Evolutionary conservation across 2,329 filamentous ascomycete species (phyloP).

Genomic region (Nothopassalora personata): DNA sequence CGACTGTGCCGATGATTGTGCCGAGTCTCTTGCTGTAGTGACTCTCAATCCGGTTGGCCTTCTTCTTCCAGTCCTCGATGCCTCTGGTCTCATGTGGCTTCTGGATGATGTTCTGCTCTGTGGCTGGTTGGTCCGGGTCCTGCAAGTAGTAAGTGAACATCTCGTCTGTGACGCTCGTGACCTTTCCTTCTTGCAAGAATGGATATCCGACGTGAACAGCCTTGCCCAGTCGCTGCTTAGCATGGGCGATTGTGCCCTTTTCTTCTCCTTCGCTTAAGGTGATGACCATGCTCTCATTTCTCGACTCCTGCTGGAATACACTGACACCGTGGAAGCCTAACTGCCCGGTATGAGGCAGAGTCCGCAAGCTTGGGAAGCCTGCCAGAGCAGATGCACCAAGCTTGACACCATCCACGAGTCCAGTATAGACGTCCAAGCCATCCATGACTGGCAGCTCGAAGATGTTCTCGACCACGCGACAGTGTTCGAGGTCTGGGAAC

Average conservation of each 20-base stretch:
- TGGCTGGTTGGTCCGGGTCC: constrained; percentile 40
- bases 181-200: constrained; percentile 89
- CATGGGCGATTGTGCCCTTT: constrained; percentile 64
- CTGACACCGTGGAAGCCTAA: constrained; percentile 85
- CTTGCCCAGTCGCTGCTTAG: constrained; percentile 75
- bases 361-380: constrained; percentile 87
- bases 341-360: constrained; percentile 73
- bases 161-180: constrained; percentile 84
- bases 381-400: constrained; percentile 78
- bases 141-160: constrained; percentile 80
- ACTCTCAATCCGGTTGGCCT: constrained; percentile 75
- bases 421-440: constrained; percentile 77
- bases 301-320: constrained; percentile 92
- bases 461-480: constrained; percentile 90
- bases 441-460: constrained; percentile 93
- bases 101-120: constrained; percentile 52
- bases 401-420: constrained; percentile 77
- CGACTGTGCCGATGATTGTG: constrained; percentile 78
- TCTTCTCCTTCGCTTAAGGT: constrained; percentile 71
- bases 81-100: constrained; percentile 69
- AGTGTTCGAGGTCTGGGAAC: constrained; percentile 82
- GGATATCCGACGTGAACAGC: constrained; percentile 90
- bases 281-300: constrained; percentile 93
- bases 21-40: constrained; percentile 88
- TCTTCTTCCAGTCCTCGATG: constrained; percentile 77